Percentiles rank a stretch among this genome's conserved stretches.
These are phyloP conservation scores for Cutaneotrichosporon mucoides DNA, from an alignment of 1,284 basidiomycete genomes.

Conservation along the genomic window DNA sequence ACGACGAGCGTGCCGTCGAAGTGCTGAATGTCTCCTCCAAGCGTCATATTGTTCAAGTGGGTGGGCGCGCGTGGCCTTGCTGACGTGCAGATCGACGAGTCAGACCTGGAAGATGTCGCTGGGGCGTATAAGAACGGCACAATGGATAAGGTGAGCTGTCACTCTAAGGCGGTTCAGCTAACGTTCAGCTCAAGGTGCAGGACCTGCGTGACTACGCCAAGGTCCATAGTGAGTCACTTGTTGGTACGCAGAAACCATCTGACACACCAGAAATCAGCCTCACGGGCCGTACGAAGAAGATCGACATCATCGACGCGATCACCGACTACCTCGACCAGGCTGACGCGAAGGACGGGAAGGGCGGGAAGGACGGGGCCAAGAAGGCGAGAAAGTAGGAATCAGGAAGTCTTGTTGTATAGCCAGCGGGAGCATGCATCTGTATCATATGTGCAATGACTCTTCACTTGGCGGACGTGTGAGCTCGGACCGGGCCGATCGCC, in stretches of 20 bases:
- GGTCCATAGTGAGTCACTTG: constrained; percentile 28
- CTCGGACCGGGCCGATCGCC: not conserved
- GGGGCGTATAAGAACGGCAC: constrained; percentile 59
- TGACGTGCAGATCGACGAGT: constrained; percentile 61
- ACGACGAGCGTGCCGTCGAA: constrained; percentile 59
- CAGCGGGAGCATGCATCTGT: not conserved
- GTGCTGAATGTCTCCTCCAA: constrained; percentile 22
- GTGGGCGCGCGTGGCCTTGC: not conserved
- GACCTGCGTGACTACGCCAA: constrained; percentile 61
- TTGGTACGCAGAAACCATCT: no score
- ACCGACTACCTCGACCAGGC: constrained; percentile 21
- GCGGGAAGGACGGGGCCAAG: not conserved
- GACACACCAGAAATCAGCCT: constrained; percentile 30
- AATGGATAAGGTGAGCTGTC: constrained; percentile 60
- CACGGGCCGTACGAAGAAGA: constrained; percentile 35
- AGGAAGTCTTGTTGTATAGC: not conserved
- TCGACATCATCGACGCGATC: constrained; percentile 36
- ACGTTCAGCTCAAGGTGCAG: constrained; percentile 63
- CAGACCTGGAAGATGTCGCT: constrained; percentile 61
- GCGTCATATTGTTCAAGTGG: constrained; percentile 18
- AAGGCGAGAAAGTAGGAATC: not conserved
- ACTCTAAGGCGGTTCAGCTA: not conserved
- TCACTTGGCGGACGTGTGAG: no score
- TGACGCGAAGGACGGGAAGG: no score
- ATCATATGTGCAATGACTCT: not conserved